phyloP scores from a whole-genome alignment of 768 basidiomycete species.

The Lactarius vividus region DNA sequence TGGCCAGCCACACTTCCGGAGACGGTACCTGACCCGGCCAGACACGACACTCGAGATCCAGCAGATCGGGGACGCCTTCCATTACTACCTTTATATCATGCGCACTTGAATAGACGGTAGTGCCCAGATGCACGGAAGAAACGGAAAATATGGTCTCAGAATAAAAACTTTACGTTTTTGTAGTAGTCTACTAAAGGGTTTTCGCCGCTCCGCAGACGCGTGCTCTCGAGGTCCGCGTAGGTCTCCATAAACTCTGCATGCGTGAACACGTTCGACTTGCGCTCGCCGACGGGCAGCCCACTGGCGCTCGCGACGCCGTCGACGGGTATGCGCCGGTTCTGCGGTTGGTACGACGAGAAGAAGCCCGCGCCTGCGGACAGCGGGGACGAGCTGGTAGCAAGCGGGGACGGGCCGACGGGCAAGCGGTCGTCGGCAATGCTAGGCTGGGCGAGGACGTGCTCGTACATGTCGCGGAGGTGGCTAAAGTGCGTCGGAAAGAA shows the following conservation, averaged over 20 bases:
- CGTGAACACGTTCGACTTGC: slow-evolving; percentile 78
- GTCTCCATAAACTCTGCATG: slow-evolving; percentile 88
- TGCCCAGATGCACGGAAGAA: too few species aligned
- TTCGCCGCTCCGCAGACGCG: slow-evolving; percentile 74
- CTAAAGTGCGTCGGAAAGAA: slow-evolving; percentile 96
- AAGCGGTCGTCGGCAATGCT: slow-evolving; percentile 31
- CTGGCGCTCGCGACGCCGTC: slow-evolving; percentile 75
- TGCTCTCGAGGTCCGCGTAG: slow-evolving; percentile 73
- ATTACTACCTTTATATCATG: slow-evolving; percentile 77
- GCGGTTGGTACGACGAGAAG: slow-evolving; percentile 65
- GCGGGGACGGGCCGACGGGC: slow-evolving; percentile 43
- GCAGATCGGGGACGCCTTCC: slow-evolving; percentile 75
- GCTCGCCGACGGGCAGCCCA: slow-evolving; percentile 76
- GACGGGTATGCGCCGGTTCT: slow-evolving; percentile 55
- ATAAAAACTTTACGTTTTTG: slow-evolving; percentile 90
- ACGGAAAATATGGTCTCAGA: slow-evolving; percentile 41
- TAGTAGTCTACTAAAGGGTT: slow-evolving; percentile 90
- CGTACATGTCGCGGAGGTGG: slow-evolving; percentile 85
- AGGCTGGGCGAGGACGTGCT: slow-evolving; percentile 69
- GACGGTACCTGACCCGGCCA: slow-evolving; percentile 56
- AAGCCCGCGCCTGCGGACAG: slow-evolving; percentile 57
- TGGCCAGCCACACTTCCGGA: slow-evolving; percentile 86
- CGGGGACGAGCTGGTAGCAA: slow-evolving; percentile 48
- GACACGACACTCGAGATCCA: slow-evolving; percentile 62
- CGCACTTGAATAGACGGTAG: slow-evolving; percentile 34